These are phyloP conservation scores for Zea luxurians DNA, from an alignment of 176 grass and related monocot genomes.

Conservation along the genomic window DNA sequence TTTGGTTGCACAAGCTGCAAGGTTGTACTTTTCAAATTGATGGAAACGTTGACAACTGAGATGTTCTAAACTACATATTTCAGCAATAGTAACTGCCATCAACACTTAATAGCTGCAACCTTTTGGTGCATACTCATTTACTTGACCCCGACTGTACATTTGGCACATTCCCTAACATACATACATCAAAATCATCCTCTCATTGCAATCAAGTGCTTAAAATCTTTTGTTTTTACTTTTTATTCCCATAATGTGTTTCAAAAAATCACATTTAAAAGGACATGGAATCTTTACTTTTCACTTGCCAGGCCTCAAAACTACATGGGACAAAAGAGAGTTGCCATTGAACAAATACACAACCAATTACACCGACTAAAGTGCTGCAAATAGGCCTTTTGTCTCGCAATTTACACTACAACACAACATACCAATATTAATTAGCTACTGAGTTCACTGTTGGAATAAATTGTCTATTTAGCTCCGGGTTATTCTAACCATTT, in stretches of 20 bases:
- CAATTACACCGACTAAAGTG: neutral
- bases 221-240: neutral
- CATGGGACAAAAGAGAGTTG: neutral
- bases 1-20: slow-evolving; percentile 7
- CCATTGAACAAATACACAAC: neutral
- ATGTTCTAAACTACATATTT: neutral
- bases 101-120: neutral
- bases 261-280: neutral
- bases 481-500: neutral
- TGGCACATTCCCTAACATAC: neutral
- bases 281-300: neutral
- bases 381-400: neutral
- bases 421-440: neutral
- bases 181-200: neutral
- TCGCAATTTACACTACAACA: neutral
- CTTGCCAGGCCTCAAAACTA: neutral
- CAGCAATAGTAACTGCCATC: neutral
- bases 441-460: neutral
- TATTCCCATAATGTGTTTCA: neutral
- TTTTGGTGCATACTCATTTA: slow-evolving; percentile 5
- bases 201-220: neutral
- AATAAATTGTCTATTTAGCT: neutral
- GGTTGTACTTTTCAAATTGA: neutral
- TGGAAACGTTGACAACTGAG: neutral
- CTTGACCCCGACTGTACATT: neutral